Evolutionary conservation across 306 rosid species (phyloP), one percentile per base, ranked within the genome.

Genomic region (Cicer yamashitae): DNA sequence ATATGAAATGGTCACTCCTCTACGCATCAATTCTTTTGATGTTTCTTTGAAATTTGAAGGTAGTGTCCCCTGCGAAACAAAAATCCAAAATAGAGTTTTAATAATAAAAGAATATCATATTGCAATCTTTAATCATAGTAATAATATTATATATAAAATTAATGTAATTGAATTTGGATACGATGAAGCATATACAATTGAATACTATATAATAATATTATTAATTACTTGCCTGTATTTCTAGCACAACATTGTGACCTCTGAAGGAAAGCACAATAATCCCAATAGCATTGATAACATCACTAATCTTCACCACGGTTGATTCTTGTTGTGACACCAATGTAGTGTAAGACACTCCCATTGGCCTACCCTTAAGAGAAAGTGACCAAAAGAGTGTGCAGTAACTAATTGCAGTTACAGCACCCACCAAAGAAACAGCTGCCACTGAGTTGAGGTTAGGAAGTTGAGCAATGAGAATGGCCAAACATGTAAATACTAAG

Each of bases 161-260:
- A n/a, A 30, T 30, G 37, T 3, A 30, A 5, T 30, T 30, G 37
- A 30, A 30, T 30, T 30, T 30, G 37, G 37, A 30, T 30, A 30
- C 0, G 5, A 30, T 30, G 37, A 30, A 30, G 37, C 0, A 3
- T 30, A 30, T 30, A 30, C 37, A 30, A 30, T 30, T 30, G 37
- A 30, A 30, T 30, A 30, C 5, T 4, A 30, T 30, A 30, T 3
- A 30, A 30, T 30, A 30, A 30, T 30, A 30, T 30, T 30, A 30
- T 30, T 30, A 30, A 0, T 14, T 5, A 14, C 76, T 69, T n/a
- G 75, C 94, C 89, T 92, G 96, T 34, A 92, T 90, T 81, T 92
- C 97, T 30, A 90, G 97, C 60, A 90, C 25, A 67, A 92, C 59
- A 51, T 92, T 92, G 37, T 92, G 97, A 8, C 97, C 97, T 84